phyloP scores from a whole-genome alignment of 495 filamentous ascomycete genomes.

The Neurospora sp. region DNA sequence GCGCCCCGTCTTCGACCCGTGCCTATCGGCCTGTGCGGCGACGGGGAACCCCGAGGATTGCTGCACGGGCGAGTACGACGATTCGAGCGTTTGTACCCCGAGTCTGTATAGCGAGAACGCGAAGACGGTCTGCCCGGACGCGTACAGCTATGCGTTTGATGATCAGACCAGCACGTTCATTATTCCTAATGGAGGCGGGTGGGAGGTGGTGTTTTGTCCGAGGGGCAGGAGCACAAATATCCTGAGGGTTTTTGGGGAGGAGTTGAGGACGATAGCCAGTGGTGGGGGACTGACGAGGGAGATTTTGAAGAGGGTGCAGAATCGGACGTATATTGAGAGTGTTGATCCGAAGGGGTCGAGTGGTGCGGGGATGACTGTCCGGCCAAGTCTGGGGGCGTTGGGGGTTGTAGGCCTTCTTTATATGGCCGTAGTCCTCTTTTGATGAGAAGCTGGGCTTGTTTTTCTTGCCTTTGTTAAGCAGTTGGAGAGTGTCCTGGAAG shows the following conservation, averaged over 20 bases:
- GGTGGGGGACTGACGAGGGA: constrained; percentile 8
- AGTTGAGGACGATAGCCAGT: constrained; percentile 28
- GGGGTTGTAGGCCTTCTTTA: background rate
- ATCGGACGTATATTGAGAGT: constrained; percentile 18
- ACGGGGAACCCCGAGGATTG: constrained; percentile 50
- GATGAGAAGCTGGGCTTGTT: background rate
- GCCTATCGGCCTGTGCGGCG: constrained; percentile 57
- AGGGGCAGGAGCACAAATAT: constrained; percentile 61
- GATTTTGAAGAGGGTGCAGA: constrained; percentile 8
- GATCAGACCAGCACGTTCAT: constrained; percentile 68
- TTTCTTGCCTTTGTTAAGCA: background rate
- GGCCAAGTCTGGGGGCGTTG: background rate
- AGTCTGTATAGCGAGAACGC: constrained; percentile 51
- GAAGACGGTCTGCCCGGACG: constrained; percentile 70
- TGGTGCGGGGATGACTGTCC: background rate
- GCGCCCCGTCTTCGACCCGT: constrained; percentile 62
- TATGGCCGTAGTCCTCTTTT: background rate
- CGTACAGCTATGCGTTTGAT: constrained; percentile 73
- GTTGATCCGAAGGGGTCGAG: background rate
- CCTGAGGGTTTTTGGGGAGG: constrained; percentile 36
- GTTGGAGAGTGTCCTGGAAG: background rate
- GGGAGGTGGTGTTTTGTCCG: constrained; percentile 70
- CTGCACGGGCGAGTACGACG: constrained; percentile 54
- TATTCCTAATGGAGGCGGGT: constrained; percentile 60
- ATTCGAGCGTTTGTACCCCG: constrained; percentile 48